Base-by-base conservation (phyloP, 805 yeast species). In the Candida ipomoeae region DNA sequence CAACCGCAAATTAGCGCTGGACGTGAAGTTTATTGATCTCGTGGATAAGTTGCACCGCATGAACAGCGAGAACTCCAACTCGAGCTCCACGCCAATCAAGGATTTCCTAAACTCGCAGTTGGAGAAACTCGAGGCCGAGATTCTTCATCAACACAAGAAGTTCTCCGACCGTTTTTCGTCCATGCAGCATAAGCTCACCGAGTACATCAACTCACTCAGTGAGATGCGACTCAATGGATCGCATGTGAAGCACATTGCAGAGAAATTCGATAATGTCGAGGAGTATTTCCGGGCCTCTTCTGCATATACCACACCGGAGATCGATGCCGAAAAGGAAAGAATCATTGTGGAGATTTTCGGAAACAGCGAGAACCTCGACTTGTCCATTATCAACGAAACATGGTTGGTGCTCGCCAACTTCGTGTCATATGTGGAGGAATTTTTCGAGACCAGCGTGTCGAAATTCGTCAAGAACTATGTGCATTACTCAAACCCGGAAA, bases 341-440 rank as follows among this genome's bases (percentile, higher is more conserved):
- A 54, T 64, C 2, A 63, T 70, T 7, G 47, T 63, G 31, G 72
- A 66, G 26, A 60, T 69, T 3, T 73, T 71, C 52, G 69, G 67
- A 17, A 66, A 63, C 52, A 64, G 65, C 52, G 78, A 73, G 36
- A 71, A 68, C 49, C 60, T 73, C 48, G 78, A 73, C 46, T 62
- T 71, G 40, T 67, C 77, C 14, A 64, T 71, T 29, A 61, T 72
- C 42, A 73, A 68, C 56, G 78, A 73, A 53, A 65, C 77, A 0
- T 73, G 78, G 78, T 60, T 73, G 43, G 71, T 73, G 5, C 60
- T 73, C 21, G 53, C 62, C 35, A 73, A 73, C 53, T 71, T 67
- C 50, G 58, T 73, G 17, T 57, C 58, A 13, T 72, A 67, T 48
- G 54, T 72, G 26, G 65, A 67, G 26, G 73, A 62, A 6, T 52